Percentiles rank a stretch among this genome's conserved stretches.
Evolutionary conservation across 176 grass and related monocot genomes (phyloP).

Genomic region (Oryza brachyantha): DNA sequence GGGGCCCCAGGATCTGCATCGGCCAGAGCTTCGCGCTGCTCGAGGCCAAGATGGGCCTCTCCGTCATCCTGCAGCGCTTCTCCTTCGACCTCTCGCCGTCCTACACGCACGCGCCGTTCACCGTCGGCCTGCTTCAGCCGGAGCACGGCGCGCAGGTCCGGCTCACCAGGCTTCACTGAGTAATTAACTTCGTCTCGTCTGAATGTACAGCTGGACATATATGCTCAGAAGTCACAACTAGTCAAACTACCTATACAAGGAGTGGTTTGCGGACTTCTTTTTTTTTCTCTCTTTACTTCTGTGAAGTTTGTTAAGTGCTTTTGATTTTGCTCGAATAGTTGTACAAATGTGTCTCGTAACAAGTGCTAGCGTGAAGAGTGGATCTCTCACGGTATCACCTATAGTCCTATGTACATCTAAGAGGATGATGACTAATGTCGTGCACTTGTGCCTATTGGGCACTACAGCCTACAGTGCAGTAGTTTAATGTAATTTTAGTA

Average conservation of each 20-base stretch:
- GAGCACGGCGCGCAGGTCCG: slow-evolving; percentile 68
- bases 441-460: not conserved
- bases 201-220: slow-evolving; percentile 27
- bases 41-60: slow-evolving; percentile 70
- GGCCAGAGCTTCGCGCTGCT: slow-evolving; percentile 75
- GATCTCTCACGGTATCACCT: too few relatives aligned
- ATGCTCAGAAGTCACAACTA: slow-evolving; percentile 13
- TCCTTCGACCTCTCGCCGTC: slow-evolving; percentile 66
- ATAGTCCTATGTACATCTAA: not conserved
- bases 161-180: slow-evolving; percentile 40
- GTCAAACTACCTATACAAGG: not conserved
- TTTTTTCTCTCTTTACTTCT: not conserved
- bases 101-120: slow-evolving; percentile 57
- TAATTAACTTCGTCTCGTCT: not conserved
- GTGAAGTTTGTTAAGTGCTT: not conserved
- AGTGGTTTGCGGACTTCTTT: not conserved
- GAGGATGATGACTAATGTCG: not conserved
- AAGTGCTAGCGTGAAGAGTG: not conserved
- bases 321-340: not conserved
- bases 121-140: slow-evolving; percentile 44
- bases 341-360: not conserved
- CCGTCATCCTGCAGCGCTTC: slow-evolving; percentile 72
- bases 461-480: not conserved
- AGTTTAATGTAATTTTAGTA: not conserved
- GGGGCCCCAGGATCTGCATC: slow-evolving; percentile 68